Evolutionary conservation across 345 rosid genomes (phyloP).

Genomic region (Aquilaria sinensis): DNA sequence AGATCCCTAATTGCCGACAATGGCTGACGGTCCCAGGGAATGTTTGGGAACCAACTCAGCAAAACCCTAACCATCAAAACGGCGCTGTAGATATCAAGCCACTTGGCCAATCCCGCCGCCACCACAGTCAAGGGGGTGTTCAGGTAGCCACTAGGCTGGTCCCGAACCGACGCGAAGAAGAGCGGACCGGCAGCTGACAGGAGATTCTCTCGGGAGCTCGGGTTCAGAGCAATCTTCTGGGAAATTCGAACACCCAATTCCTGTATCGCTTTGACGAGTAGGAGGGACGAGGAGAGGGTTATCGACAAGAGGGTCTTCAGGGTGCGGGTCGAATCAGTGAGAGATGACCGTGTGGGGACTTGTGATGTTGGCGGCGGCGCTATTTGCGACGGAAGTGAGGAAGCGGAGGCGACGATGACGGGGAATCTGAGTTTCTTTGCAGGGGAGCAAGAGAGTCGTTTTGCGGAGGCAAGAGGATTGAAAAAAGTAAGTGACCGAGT

Average conservation of each 20-base stretch:
- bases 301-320: constrained; percentile 29
- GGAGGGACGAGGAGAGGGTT: constrained; percentile 17
- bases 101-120: constrained; percentile 76
- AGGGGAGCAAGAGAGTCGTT: not conserved
- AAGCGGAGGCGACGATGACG: constrained; percentile 14
- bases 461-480: constrained; percentile 11
- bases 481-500: not conserved
- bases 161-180: constrained; percentile 60
- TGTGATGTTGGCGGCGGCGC: constrained; percentile 1
- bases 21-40: constrained; percentile 89
- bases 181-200: constrained; percentile 29
- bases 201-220: constrained; percentile 22
- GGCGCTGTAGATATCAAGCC: constrained; percentile 87
- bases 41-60: constrained; percentile 94
- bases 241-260: constrained; percentile 15
- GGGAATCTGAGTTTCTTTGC: constrained; percentile 9
- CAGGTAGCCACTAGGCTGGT: constrained; percentile 43
- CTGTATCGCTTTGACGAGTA: constrained; percentile 25
- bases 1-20: constrained; percentile 75
- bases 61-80: constrained; percentile 88
- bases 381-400: constrained; percentile 15
- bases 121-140: constrained; percentile 82
- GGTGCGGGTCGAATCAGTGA: constrained; percentile 40
- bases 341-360: constrained; percentile 6
- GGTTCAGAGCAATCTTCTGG: constrained; percentile 12